Evolutionary conservation across 208 protist species (phyloP).

Genomic region (Wallacemonas sp.): DNA sequence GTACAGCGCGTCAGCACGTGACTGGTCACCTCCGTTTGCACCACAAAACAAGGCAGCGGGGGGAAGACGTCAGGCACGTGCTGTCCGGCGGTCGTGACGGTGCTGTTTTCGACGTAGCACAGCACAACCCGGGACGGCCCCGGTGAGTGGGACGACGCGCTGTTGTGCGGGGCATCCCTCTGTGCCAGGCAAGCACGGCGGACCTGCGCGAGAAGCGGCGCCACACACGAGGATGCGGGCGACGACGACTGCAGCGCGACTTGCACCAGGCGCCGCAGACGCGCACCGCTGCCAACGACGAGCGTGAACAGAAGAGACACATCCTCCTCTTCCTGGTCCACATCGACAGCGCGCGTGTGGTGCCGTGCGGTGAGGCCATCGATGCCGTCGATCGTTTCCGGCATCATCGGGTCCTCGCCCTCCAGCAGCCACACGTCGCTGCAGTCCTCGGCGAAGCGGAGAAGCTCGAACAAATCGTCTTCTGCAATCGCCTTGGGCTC

Average conservation of each 20-base stretch:
- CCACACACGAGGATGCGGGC: background rate
- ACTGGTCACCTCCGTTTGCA: background rate
- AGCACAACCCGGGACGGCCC: background rate
- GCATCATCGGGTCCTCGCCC: background rate
- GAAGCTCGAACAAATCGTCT: conserved; percentile 13
- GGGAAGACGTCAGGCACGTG: conserved; percentile 5
- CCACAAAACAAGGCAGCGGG: conserved; percentile 9
- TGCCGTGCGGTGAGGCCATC: conserved; percentile 1
- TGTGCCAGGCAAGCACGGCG: background rate
- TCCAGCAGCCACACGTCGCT: conserved; percentile 6
- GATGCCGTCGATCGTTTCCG: background rate
- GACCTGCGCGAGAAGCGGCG: background rate
- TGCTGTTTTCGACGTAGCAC: conserved; percentile 2
- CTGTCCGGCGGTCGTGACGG: too few relatives aligned
- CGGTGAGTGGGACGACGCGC: background rate
- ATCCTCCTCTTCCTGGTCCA: conserved; percentile 18
- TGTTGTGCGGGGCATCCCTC: background rate
- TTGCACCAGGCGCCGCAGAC: background rate
- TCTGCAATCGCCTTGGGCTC: conserved; percentile 6
- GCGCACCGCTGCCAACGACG: background rate
- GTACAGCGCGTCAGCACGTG: background rate
- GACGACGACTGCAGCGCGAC: background rate
- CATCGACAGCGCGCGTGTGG: conserved; percentile 19
- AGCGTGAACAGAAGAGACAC: background rate
- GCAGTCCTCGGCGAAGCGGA: conserved; percentile 18